Percentiles rank a stretch among this genome's conserved stretches.
phyloP scores from a whole-genome alignment of 2,329 filamentous ascomycete genomes.

The Cladosporium sp. region DNA sequence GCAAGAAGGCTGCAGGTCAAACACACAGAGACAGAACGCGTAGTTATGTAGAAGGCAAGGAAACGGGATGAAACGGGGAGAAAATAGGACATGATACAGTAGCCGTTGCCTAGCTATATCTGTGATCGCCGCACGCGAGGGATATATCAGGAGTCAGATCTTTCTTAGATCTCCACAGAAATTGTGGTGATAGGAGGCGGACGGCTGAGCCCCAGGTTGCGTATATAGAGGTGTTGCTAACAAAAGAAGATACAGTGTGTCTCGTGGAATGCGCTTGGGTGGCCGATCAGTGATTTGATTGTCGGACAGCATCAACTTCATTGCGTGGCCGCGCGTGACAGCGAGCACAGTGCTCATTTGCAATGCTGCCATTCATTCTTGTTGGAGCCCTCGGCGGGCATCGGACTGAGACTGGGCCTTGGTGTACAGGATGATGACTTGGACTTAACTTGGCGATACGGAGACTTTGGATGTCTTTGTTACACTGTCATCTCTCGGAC shows the following conservation, averaged over 20 bases:
- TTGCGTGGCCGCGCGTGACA: not conserved
- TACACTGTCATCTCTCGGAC: not conserved
- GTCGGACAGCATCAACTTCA: not conserved
- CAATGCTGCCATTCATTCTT: not conserved
- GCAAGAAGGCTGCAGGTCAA: not conserved
- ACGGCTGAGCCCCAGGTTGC: not conserved
- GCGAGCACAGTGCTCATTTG: not conserved
- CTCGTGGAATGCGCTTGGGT: constrained; percentile 1
- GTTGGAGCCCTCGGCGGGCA: constrained; percentile 1
- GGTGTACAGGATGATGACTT: constrained; percentile 12
- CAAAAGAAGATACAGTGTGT: not conserved
- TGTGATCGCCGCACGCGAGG: not conserved
- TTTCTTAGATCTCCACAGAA: not conserved
- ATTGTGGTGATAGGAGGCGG: constrained; percentile 2
- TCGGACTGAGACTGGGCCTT: not conserved
- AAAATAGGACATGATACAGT: not conserved
- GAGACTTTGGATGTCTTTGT: not conserved
- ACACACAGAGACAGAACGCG: not conserved
- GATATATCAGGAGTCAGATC: not conserved
- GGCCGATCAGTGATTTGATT: not conserved
- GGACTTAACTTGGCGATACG: constrained; percentile 1
- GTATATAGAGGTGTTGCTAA: not conserved
- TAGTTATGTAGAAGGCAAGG: not conserved
- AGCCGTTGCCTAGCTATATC: constrained; percentile 11
- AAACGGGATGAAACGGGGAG: not conserved